phyloP scores from a whole-genome alignment of 2,329 filamentous ascomycete species.

The Trichoderma aggressivum region DNA sequence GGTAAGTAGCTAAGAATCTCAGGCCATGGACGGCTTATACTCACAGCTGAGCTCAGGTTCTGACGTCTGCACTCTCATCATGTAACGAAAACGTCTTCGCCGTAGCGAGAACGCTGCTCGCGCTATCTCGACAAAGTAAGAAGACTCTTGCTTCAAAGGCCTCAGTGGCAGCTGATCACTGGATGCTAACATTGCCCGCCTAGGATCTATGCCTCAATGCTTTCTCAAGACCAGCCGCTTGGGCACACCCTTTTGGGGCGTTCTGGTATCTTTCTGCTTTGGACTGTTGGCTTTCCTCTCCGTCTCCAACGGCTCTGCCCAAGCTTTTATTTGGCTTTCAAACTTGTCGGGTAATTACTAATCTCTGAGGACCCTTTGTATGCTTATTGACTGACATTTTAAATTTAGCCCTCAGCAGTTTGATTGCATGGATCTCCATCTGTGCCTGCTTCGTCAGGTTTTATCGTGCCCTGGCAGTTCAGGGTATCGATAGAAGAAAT shows the following conservation, averaged over 20 bases:
- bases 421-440: constrained; percentile 34
- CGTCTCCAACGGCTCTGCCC: constrained; percentile 39
- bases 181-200: not conserved
- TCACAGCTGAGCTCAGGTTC: constrained; percentile 19
- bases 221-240: constrained; percentile 49
- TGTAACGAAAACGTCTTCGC: constrained; percentile 55
- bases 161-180: not conserved
- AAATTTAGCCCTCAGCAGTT: constrained; percentile 20
- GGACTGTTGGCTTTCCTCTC: constrained; percentile 47
- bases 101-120: constrained; percentile 50
- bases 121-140: constrained; percentile 46
- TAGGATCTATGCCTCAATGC: constrained; percentile 44
- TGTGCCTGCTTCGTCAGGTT: constrained; percentile 32
- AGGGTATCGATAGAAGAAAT: constrained; percentile 35
- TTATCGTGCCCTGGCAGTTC: constrained; percentile 36
- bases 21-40: too few relatives aligned
- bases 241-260: constrained; percentile 49
- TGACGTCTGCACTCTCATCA: constrained; percentile 53
- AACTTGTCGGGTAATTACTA: constrained; percentile 47
- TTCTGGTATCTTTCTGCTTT: constrained; percentile 41
- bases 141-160: not conserved
- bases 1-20: constrained; percentile 29
- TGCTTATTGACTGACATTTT: not conserved
- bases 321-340: constrained; percentile 55
- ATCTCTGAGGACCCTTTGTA: not conserved